Percentiles rank a stretch among this genome's conserved stretches.
phyloP scores from a whole-genome alignment of 768 basidiomycete genomes.

The Tubosaeta sp. region DNA sequence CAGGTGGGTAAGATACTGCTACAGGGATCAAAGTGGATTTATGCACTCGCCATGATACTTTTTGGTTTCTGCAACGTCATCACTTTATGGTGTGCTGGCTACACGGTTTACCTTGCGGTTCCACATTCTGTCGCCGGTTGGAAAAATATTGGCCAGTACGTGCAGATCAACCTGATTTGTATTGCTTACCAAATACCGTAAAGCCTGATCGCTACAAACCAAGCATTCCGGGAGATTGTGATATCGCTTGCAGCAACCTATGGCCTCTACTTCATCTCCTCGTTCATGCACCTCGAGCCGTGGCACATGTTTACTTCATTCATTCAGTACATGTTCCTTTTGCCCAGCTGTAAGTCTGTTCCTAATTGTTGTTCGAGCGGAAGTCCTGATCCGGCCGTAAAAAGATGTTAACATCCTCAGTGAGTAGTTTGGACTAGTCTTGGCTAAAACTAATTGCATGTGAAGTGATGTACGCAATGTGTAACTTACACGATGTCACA shows the following conservation, averaged over 20 bases:
- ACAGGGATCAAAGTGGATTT: slow-evolving; percentile 83
- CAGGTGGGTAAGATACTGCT: slow-evolving; percentile 2
- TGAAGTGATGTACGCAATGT: slow-evolving; percentile 89
- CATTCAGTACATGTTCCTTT: slow-evolving; percentile 86
- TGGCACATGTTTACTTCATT: slow-evolving; percentile 98
- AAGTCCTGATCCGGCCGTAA: slow-evolving; percentile 7
- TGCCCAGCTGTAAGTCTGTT: slow-evolving; percentile 59
- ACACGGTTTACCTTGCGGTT: slow-evolving; percentile 81
- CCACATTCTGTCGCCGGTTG: slow-evolving; percentile 72
- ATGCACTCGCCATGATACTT: slow-evolving; percentile 66
- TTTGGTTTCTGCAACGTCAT: slow-evolving; percentile 79
- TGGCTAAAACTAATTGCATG: neutral
- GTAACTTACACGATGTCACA: slow-evolving; percentile 85
- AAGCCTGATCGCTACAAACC: slow-evolving; percentile 59
- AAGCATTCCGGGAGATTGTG: slow-evolving; percentile 78
- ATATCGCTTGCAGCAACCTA: slow-evolving; percentile 75
- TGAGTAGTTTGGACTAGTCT: slow-evolving; percentile 25
- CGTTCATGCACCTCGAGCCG: slow-evolving; percentile 87
- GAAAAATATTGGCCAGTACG: slow-evolving; percentile 68
- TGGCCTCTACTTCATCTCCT: slow-evolving; percentile 81
- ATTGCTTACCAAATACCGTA: slow-evolving; percentile 24
- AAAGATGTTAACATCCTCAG: slow-evolving; percentile 77
- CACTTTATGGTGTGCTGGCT: slow-evolving; percentile 87
- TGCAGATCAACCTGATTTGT: slow-evolving; percentile 1
- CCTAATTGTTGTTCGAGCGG: neutral